A percentile compares a stretch with the other conserved stretches of the same genome.
phyloP scores from a whole-genome alignment of 2,329 filamentous ascomycete genomes.

The Ophiognomonia clavigignenti-juglandacearum region DNA sequence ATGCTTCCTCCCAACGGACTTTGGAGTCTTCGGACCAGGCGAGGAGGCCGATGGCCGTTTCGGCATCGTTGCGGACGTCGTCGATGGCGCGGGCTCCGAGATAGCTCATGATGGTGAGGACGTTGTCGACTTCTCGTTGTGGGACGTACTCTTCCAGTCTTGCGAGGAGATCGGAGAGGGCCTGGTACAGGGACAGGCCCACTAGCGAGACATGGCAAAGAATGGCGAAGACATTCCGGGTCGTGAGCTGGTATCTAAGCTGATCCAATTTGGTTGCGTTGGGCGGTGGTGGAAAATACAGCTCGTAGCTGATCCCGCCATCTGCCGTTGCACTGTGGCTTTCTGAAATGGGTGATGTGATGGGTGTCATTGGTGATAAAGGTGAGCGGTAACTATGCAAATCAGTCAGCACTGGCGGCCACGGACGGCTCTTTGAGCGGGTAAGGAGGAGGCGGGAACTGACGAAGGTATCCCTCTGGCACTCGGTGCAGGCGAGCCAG shows the following conservation, averaged over 20 bases:
- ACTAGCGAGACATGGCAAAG: conserved; percentile 61
- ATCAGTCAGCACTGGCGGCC: no score
- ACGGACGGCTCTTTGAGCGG: no score
- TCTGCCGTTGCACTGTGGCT: conserved; percentile 39
- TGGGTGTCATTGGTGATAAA: not conserved
- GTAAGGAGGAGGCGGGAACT: no score
- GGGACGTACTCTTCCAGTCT: conserved; percentile 57
- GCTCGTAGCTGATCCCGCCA: conserved; percentile 55
- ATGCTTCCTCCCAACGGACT: conserved; percentile 62
- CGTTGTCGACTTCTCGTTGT: conserved; percentile 46
- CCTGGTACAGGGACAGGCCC: conserved; percentile 58
- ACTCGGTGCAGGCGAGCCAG: conserved; percentile 38
- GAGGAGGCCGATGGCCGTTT: conserved; percentile 55
- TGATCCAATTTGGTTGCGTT: conserved; percentile 43
- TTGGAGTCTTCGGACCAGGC: conserved; percentile 60
- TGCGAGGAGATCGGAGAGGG: conserved; percentile 56
- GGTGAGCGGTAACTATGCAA: no score
- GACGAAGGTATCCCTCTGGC: no score
- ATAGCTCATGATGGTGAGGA: conserved; percentile 57
- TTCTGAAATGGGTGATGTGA: conserved; percentile 37
- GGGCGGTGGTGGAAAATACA: conserved; percentile 57
- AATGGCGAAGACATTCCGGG: conserved; percentile 64
- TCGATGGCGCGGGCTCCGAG: conserved; percentile 55
- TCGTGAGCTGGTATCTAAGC: conserved; percentile 57
- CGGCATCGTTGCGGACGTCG: conserved; percentile 57